These are phyloP conservation scores for Vitis riparia DNA, from an alignment of 164 flowering plant genomes.

Conservation along the genomic window DNA sequence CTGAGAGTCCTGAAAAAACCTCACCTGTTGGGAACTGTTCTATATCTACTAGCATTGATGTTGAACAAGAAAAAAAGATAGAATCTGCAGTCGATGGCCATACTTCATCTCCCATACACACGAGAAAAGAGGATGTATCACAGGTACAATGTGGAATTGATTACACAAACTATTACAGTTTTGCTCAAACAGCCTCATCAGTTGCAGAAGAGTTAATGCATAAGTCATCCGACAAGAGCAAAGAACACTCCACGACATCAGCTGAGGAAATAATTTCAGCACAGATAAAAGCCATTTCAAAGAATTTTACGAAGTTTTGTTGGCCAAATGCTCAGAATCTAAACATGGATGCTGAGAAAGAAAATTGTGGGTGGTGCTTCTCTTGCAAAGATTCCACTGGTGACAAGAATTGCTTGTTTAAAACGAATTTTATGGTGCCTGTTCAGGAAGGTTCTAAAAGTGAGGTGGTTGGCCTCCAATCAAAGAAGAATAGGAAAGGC, in stretches of 20 bases:
- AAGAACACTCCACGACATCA: constrained; percentile 31
- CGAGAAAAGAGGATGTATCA: constrained; percentile 17
- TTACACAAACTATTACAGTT: constrained; percentile 69
- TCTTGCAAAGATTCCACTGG: constrained; percentile 62
- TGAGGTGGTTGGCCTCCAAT: constrained; percentile 32
- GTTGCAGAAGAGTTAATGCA: constrained; percentile 54
- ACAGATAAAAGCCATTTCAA: constrained; percentile 62
- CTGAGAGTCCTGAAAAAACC: constrained; percentile 16
- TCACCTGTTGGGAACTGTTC: constrained; percentile 7
- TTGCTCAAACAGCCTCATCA: constrained; percentile 58
- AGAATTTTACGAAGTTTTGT: constrained; percentile 43
- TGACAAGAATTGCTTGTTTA: constrained; percentile 63
- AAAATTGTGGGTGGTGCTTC: constrained; percentile 97
- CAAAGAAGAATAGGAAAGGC: constrained; percentile 37
- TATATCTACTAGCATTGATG: constrained; percentile 20
- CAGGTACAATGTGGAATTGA: constrained; percentile 25
- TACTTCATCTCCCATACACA: constrained; percentile 13
- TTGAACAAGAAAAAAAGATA: constrained; percentile 17
- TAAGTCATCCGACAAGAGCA: constrained; percentile 45
- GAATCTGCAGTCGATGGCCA: constrained; percentile 16
- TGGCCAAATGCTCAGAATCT: constrained; percentile 50
- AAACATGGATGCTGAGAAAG: constrained; percentile 40
- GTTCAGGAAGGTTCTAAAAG: constrained; percentile 30
- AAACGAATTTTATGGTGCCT: constrained; percentile 23
- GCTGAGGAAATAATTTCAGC: constrained; percentile 55